Conservation (phyloP, 2,329 filamentous ascomycete genomes). For the Neoascochyta sp. region DNA sequence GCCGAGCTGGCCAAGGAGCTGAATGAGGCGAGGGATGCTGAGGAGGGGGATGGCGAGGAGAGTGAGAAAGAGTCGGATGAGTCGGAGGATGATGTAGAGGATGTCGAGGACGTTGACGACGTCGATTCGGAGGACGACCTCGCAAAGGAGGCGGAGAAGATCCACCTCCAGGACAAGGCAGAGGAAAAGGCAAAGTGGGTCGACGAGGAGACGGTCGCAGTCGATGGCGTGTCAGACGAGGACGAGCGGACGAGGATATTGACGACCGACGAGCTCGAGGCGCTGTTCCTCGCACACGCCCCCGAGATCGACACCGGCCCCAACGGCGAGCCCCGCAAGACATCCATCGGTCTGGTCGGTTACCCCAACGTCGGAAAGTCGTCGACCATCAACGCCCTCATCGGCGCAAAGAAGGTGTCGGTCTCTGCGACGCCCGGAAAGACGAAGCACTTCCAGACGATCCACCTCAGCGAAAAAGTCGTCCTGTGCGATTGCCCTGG, state of each 20-base stretch:
- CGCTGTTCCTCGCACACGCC: slow-evolving; percentile 76
- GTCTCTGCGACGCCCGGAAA: slow-evolving; percentile 97
- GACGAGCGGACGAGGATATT: slow-evolving; percentile 65
- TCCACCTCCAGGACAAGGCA: slow-evolving; percentile 45
- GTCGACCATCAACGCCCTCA: slow-evolving; percentile 97
- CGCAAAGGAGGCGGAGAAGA: slow-evolving; percentile 44
- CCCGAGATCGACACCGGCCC: slow-evolving; percentile 54
- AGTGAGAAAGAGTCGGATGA: slow-evolving; percentile 46
- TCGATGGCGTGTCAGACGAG: slow-evolving; percentile 38
- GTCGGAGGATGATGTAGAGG: slow-evolving; percentile 36
- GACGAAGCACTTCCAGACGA: slow-evolving; percentile 99
- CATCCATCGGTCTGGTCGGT: slow-evolving; percentile 88
- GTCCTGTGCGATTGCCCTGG: slow-evolving; percentile 96
- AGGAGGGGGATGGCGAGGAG: slow-evolving; percentile 46
- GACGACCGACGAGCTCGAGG: slow-evolving; percentile 88
- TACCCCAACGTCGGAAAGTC: slow-evolving; percentile 99
- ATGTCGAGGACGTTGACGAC: slow-evolving; percentile 45
- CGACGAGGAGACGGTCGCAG: slow-evolving; percentile 39
- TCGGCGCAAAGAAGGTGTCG: slow-evolving; percentile 96
- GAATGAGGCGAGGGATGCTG: slow-evolving; percentile 66
- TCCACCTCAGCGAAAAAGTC: slow-evolving; percentile 85
- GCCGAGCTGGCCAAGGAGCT: slow-evolving; percentile 85
- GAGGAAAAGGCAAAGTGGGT: slow-evolving; percentile 42
- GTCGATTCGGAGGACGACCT: slow-evolving; percentile 48
- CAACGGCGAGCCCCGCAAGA: slow-evolving; percentile 58